Conservation (phyloP, 805 yeast genomes). For the Kockiozyma suomiensis region DNA sequence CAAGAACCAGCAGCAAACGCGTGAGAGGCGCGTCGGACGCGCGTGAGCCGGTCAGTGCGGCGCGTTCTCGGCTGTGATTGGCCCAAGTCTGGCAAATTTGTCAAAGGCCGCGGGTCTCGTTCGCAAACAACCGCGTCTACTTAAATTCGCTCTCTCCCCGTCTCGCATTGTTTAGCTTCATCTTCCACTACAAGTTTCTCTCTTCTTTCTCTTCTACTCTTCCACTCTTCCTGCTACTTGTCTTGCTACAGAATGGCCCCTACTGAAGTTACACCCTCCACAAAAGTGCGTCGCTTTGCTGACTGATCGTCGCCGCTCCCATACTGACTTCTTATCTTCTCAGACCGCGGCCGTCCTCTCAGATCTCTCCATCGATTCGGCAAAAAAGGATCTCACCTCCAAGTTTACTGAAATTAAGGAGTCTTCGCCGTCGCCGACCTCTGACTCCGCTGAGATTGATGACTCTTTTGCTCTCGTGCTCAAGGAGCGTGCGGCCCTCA, state of each 20-base stretch:
- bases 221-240: too few relatives aligned
- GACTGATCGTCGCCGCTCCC: background rate
- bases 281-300: conserved; percentile 22
- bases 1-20: background rate
- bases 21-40: conserved; percentile 15
- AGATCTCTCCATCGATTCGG: conserved; percentile 27
- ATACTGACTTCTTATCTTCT: background rate
- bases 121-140: conserved; percentile 5
- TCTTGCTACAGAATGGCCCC: conserved; percentile 26
- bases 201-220: background rate
- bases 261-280: conserved; percentile 30
- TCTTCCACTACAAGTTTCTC: background rate
- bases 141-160: conserved; percentile 3
- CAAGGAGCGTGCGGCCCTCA: conserved; percentile 49
- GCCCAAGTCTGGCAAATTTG: conserved; percentile 16
- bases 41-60: conserved; percentile 15
- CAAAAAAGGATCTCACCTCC: conserved; percentile 28
- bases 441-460: conserved; percentile 15
- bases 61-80: conserved; percentile 6
- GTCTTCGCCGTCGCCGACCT: background rate
- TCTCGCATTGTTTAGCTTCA: background rate
- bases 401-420: conserved; percentile 12
- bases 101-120: background rate
- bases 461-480: conserved; percentile 7
- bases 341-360: conserved; percentile 33